Conservation (phyloP, 441 rosid genomes). For the Pelargonium australe region DNA sequence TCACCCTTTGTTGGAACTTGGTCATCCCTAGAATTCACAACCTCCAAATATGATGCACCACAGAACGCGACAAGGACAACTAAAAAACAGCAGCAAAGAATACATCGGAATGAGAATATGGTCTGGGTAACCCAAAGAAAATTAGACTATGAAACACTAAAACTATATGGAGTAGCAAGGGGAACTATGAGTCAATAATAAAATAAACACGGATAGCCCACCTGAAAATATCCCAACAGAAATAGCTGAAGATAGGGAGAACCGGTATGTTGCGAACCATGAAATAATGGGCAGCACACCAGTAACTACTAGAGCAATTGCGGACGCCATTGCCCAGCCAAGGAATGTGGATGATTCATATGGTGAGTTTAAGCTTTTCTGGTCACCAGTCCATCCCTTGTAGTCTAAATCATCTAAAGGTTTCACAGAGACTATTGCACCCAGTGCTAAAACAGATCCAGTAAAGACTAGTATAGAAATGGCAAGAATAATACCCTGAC, state of each 20-base stretch:
- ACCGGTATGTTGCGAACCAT: slow-evolving; percentile 96
- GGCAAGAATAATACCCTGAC: slow-evolving; percentile 74
- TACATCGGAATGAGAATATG: slow-evolving; percentile 14
- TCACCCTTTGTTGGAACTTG: slow-evolving; percentile 86
- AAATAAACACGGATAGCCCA: slow-evolving; percentile 29
- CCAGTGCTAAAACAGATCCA: slow-evolving; percentile 79
- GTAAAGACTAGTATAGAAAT: slow-evolving; percentile 57
- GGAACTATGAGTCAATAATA: slow-evolving; percentile 10
- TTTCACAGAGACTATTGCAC: slow-evolving; percentile 81
- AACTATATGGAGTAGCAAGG: background rate
- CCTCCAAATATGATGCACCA: slow-evolving; percentile 88
- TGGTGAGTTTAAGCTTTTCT: slow-evolving; percentile 61
- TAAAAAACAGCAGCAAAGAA: slow-evolving; percentile 36
- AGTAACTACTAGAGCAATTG: slow-evolving; percentile 80
- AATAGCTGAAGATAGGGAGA: slow-evolving; percentile 86
- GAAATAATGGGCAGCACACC: slow-evolving; percentile 95
- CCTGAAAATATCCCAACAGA: slow-evolving; percentile 85
- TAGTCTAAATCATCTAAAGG: slow-evolving; percentile 82
- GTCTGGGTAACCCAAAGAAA: background rate
- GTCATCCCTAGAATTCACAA: slow-evolving; percentile 81
- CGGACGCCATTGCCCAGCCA: slow-evolving; percentile 99
- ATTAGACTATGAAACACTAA: background rate
- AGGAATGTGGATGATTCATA: slow-evolving; percentile 86
- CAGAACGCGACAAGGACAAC: slow-evolving; percentile 93
- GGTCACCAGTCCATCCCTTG: slow-evolving; percentile 69